Base-by-base conservation (phyloP, 2,329 filamentous ascomycete genomes). In the Ceratocystis harringtonii region DNA sequence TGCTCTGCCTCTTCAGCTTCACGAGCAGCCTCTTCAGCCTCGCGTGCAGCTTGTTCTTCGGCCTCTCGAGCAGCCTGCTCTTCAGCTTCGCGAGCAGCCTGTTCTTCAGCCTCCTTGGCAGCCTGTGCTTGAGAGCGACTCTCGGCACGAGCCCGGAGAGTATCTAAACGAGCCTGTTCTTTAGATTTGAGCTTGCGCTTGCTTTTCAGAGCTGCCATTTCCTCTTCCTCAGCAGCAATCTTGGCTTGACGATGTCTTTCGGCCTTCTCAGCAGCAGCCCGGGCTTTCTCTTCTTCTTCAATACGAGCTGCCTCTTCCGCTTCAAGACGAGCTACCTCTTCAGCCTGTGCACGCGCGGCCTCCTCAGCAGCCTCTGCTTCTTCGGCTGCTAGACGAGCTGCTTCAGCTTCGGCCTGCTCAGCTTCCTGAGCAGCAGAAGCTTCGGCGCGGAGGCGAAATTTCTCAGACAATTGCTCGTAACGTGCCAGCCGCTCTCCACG, bases 21-120 rank as follows among this genome's bases (percentile, higher is more conserved):
- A 10, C 12, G 62, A 22, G 65, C 61, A 43, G 69, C 17, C 65
- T 75, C 73, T 10, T 69, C 71, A 8, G 69, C 71, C 41, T 60
- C 61, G 17, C 61, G 41, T 52, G 61, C 52, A 36, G 65, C 65
- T 44, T 69, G 36, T 64, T 75, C 73, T 8, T 69, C 70, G 5
- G 69, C 71, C 19, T 60, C 61, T 10, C 61, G 61, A 32, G 65
- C 61, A 50, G 64, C 60, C 41, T 69, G 30, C 65, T 75, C 73
- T 5, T 69, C 71, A 5, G 69, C 71, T 1, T 72, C 68, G 57
- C 69, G 68, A n/a, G 69, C 48, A 45, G 64, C 70, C 45, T 69
- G 63, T 55, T 73, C 71, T 64, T 76, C 74, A 10, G 72, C 72
- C 48, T 70, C 70, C 22, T 73, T 70, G 12, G 41, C 61, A 7